Conservation (phyloP, 495 filamentous ascomycete genomes). For the Parmelia sp. region DNA sequence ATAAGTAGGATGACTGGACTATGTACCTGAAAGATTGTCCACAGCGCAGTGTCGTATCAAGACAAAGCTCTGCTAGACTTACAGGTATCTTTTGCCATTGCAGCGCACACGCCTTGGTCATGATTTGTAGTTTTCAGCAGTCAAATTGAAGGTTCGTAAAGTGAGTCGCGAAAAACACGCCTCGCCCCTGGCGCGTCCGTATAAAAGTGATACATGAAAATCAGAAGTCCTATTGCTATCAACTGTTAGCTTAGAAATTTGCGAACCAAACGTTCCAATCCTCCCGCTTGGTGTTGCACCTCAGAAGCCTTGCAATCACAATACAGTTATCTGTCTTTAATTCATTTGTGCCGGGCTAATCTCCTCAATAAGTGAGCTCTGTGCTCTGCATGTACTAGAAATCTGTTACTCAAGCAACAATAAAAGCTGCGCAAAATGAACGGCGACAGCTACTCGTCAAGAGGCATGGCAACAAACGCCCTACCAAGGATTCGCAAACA, state of each 20-base stretch:
- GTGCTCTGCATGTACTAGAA: neutral
- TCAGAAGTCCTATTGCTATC: neutral
- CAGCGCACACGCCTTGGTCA: conserved; percentile 36
- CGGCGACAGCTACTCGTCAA: conserved; percentile 76
- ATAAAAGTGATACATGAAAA: neutral
- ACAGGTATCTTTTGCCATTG: conserved; percentile 81
- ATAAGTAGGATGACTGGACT: neutral
- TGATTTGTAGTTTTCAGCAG: conserved; percentile 10
- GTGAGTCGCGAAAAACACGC: conserved; percentile 12
- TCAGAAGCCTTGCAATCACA: neutral
- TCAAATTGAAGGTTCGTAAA: neutral
- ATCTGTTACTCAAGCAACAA: neutral
- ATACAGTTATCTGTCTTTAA: neutral
- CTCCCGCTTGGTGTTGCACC: neutral
- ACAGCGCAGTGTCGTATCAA: conserved; percentile 84
- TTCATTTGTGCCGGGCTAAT: neutral
- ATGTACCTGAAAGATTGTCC: conserved; percentile 78
- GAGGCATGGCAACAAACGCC: conserved; percentile 51
- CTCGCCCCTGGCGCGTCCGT: neutral
- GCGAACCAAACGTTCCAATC: neutral
- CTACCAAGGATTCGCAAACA: conserved; percentile 31
- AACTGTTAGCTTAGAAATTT: neutral
- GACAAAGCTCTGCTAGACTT: conserved; percentile 73
- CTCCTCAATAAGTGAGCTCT: neutral
- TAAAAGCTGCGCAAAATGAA: conserved; percentile 55